Evolutionary conservation across 169 alveolate genomes (phyloP).

Genomic region (Plasmodium fragile): DNA sequence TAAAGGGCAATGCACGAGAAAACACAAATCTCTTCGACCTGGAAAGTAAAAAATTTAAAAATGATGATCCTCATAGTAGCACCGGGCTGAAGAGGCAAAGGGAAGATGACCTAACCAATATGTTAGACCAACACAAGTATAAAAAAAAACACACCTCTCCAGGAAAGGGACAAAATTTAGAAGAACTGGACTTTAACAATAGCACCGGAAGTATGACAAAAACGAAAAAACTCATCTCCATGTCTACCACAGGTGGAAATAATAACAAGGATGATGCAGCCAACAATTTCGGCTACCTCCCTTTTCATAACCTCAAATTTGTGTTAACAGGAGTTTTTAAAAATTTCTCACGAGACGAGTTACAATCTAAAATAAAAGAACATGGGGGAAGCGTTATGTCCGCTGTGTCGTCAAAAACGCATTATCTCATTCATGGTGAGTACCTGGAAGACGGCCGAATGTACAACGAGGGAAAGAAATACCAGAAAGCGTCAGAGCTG

Average conservation of each 20-base stretch:
- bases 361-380: slow-evolving; percentile 85
- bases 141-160: slow-evolving; percentile 21
- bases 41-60: neutral
- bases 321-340: slow-evolving; percentile 92
- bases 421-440: slow-evolving; percentile 93
- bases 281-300: slow-evolving; percentile 44
- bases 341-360: slow-evolving; percentile 85
- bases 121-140: neutral
- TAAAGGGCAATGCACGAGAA: slow-evolving; percentile 11
- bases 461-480: slow-evolving; percentile 91
- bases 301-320: slow-evolving; percentile 84
- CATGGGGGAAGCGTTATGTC: slow-evolving; percentile 93
- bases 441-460: slow-evolving; percentile 96
- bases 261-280: neutral
- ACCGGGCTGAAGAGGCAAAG: slow-evolving; percentile 45
- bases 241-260: neutral
- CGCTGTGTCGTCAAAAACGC: slow-evolving; percentile 92
- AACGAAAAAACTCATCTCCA: neutral
- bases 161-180: slow-evolving; percentile 10
- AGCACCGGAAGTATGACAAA: neutral
- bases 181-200: neutral
- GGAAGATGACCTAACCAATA: neutral
- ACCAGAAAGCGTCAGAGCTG: slow-evolving; percentile 87
- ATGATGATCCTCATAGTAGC: neutral
- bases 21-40: slow-evolving; percentile 5